A percentile compares a stretch with the other conserved stretches of the same genome.
phyloP scores from a whole-genome alignment of 139 green algal genomes.

The Chlamydomonas asymmetrica region DNA sequence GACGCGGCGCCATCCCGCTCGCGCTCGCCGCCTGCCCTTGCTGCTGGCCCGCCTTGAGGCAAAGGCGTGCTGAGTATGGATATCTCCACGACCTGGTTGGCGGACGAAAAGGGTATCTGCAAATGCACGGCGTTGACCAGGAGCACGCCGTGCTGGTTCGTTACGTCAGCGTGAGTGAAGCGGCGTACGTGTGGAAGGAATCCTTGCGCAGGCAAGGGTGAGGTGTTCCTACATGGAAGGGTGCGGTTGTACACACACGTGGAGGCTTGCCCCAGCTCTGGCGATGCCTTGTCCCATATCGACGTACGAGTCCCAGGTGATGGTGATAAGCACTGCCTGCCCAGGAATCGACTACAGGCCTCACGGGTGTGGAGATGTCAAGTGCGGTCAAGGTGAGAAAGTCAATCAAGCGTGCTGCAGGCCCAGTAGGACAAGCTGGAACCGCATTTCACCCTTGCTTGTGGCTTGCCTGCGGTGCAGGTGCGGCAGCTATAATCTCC shows the following conservation, averaged over 20 bases:
- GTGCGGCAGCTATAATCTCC: constrained; percentile 8
- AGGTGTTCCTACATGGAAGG: too few relatives aligned
- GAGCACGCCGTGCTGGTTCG: background rate
- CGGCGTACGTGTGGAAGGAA: background rate
- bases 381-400: too few relatives aligned
- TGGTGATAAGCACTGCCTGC: background rate
- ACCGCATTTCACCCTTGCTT: background rate
- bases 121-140: background rate
- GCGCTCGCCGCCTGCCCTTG: background rate
- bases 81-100: constrained; percentile 10
- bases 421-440: background rate
- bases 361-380: background rate
- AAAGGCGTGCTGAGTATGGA: constrained; percentile 12
- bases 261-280: too few relatives aligned
- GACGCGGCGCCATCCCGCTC: background rate
- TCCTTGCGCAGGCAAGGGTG: background rate
- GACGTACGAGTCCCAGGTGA: background rate
- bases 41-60: background rate
- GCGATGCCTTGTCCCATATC: too few relatives aligned
- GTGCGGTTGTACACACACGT: too few relatives aligned
- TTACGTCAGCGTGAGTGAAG: background rate
- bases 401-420: background rate
- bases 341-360: background rate
- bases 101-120: constrained; percentile 18
- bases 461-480: background rate